Conservation (phyloP, 2,329 filamentous ascomycete genomes). For the Pseudocercospora macadamiae region DNA sequence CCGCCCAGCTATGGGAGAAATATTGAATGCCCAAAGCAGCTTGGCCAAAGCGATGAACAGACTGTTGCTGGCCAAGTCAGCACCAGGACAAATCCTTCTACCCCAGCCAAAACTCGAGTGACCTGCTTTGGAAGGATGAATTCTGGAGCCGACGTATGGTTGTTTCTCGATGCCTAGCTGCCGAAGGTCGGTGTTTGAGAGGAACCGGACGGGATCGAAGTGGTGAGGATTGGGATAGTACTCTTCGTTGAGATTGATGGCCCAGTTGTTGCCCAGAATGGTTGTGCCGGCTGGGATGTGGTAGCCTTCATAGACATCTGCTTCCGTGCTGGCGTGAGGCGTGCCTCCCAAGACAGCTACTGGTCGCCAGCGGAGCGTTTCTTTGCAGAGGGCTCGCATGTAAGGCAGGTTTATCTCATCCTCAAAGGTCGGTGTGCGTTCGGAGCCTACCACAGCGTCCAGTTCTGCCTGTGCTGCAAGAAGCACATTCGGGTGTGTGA, state of each 20-base stretch:
- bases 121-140: conserved; percentile 40
- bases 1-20: conserved; percentile 35
- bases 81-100: conserved; percentile 52
- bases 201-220: conserved; percentile 44
- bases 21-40: conserved; percentile 52
- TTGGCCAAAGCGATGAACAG: conserved; percentile 43
- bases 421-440: conserved; percentile 30
- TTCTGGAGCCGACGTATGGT: conserved; percentile 28
- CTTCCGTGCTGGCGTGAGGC: conserved; percentile 43
- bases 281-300: conserved; percentile 45
- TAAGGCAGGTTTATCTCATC: conserved; percentile 35
- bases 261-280: conserved; percentile 50
- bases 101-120: conserved; percentile 55
- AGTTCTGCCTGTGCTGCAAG: conserved; percentile 37
- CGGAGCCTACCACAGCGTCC: conserved; percentile 29
- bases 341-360: conserved; percentile 27
- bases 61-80: conserved; percentile 56
- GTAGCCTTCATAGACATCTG: conserved; percentile 25
- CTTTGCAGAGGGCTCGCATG: conserved; percentile 34
- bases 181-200: conserved; percentile 37
- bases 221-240: conserved; percentile 38
- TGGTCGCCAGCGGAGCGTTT: conserved; percentile 38
- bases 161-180: conserved; percentile 19
- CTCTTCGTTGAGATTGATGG: conserved; percentile 39
- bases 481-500: conserved; percentile 50